Percentiles rank a stretch among this genome's conserved stretches.
phyloP scores from a whole-genome alignment of 1,284 basidiomycete genomes.

The Cystobasidiaceae sp. region DNA sequence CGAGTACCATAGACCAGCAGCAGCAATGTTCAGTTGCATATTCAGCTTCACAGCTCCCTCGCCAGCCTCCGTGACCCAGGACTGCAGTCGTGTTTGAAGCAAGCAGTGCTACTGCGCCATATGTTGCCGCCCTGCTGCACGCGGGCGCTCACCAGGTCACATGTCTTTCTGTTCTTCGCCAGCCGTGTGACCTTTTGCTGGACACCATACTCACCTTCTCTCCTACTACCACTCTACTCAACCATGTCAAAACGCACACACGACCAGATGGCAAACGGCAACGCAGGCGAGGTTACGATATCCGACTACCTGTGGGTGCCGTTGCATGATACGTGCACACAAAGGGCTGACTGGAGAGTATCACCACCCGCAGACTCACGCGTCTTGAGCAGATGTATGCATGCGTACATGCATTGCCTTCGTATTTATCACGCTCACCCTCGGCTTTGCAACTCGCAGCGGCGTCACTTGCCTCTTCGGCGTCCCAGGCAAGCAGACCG shows the following conservation, averaged over 20 bases:
- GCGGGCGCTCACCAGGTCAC: no score
- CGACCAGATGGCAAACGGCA: constrained; percentile 16
- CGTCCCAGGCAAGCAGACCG: constrained; percentile 3
- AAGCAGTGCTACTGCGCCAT: no score
- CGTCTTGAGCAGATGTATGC: constrained; percentile 27
- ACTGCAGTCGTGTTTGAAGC: no score
- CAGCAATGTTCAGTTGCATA: no score
- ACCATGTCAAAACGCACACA: constrained; percentile 22
- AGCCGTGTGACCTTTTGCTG: background rate
- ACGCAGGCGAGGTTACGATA: constrained; percentile 15
- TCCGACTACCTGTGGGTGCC: constrained; percentile 23
- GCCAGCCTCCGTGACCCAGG: no score
- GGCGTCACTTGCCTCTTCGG: constrained; percentile 21
- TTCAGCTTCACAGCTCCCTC: no score
- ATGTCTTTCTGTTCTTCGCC: no score
- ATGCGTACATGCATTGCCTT: background rate
- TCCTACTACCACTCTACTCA: background rate
- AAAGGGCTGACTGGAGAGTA: background rate
- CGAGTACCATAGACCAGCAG: no score
- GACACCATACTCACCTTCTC: background rate
- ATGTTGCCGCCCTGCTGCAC: no score
- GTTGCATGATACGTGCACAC: background rate
- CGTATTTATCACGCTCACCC: background rate
- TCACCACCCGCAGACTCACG: constrained; percentile 11
- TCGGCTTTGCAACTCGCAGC: background rate